phyloP scores from a whole-genome alignment of 257 asterid species.

The Thymus quinquecostatus region DNA sequence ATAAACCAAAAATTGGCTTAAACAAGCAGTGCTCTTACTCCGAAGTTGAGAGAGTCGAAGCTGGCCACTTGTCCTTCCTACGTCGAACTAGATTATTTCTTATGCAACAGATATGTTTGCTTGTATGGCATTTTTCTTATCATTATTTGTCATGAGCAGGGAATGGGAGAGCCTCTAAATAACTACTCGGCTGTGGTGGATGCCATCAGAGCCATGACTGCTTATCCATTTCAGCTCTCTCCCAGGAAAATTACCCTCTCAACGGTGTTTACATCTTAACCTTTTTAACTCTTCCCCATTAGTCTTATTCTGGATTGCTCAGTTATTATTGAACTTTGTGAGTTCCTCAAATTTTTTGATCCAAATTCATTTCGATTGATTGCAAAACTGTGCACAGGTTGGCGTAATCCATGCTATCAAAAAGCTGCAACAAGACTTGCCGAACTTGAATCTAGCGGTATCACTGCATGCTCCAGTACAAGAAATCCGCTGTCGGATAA shows the following conservation, averaged over 20 bases:
- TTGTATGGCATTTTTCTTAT: slow-evolving; percentile 4
- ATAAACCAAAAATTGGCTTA: neutral
- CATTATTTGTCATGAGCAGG: slow-evolving; percentile 49
- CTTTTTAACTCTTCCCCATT: neutral
- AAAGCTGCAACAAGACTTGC: slow-evolving; percentile 81
- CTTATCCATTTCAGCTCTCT: slow-evolving; percentile 81
- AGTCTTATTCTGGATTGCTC: neutral
- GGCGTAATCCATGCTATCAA: slow-evolving; percentile 86
- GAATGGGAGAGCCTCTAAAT: slow-evolving; percentile 97
- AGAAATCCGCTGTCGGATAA: slow-evolving; percentile 94
- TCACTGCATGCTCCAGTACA: slow-evolving; percentile 97
- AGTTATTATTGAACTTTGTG: neutral
- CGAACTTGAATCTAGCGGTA: slow-evolving; percentile 85
- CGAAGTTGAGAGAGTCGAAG: slow-evolving; percentile 4
- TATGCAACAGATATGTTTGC: slow-evolving; percentile 12
- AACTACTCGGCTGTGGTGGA: slow-evolving; percentile 83
- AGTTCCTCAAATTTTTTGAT: slow-evolving; percentile 5
- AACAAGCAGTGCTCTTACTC: slow-evolving; percentile 4
- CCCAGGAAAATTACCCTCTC: slow-evolving; percentile 88
- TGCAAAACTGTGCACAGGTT: slow-evolving; percentile 54
- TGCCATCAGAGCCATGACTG: slow-evolving; percentile 80
- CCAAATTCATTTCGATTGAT: slow-evolving; percentile 13
- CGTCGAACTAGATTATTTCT: slow-evolving; percentile 6
- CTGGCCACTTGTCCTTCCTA: slow-evolving; percentile 17
- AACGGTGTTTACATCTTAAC: slow-evolving; percentile 55